Evolutionary conservation across 2,329 filamentous ascomycete species (phyloP).

Genomic region (Monilinia polystroma): DNA sequence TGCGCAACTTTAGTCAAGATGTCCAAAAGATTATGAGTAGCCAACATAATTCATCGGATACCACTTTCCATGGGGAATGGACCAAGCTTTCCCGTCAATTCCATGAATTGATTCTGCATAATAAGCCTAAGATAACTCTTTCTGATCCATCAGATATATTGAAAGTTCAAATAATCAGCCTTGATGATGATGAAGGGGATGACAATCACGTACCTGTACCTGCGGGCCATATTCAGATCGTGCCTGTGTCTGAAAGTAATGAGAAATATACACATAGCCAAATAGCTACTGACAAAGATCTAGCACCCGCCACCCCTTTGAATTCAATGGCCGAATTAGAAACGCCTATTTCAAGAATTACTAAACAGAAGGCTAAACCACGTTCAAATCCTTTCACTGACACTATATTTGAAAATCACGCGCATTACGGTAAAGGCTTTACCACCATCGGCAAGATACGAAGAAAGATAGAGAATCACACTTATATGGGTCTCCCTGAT

Average conservation of each 20-base stretch:
- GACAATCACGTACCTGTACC: background rate
- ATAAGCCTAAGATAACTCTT: constrained; percentile 38
- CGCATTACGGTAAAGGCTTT: constrained; percentile 13
- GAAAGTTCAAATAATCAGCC: constrained; percentile 19
- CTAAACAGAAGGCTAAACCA: background rate
- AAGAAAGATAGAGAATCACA: constrained; percentile 54
- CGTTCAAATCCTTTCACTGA: background rate
- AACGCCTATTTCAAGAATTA: background rate
- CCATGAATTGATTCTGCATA: constrained; percentile 17
- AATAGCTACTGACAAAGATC: background rate
- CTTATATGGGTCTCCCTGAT: constrained; percentile 58
- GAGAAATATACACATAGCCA: background rate
- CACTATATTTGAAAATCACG: constrained; percentile 16
- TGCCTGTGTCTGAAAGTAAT: background rate
- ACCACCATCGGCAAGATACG: constrained; percentile 47
- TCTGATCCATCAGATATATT: constrained; percentile 25
- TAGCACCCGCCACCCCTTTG: too few relatives aligned
- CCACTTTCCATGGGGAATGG: constrained; percentile 49
- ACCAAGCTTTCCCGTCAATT: constrained; percentile 40
- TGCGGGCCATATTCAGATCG: background rate
- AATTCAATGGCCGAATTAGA: background rate
- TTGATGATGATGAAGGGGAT: constrained; percentile 26
- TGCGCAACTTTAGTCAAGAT: constrained; percentile 56
- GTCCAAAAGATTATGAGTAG: constrained; percentile 56
- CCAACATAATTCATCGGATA: constrained; percentile 38